Evolutionary conservation across 1,284 basidiomycete genomes (phyloP).

Genomic region (Kwoniella shivajii): DNA sequence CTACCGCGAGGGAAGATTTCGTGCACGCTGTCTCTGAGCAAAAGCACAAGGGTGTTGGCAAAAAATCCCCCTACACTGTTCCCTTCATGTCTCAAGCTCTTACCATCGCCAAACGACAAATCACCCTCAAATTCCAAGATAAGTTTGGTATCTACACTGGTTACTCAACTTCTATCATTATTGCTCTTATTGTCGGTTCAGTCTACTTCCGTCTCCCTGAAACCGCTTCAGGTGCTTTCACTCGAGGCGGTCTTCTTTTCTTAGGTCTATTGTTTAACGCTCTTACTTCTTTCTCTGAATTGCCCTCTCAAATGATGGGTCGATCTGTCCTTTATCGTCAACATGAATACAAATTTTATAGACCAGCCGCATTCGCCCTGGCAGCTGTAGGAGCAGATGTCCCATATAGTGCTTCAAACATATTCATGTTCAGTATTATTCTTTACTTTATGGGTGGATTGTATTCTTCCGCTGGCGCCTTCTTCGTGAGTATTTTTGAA

Average conservation of each 20-base stretch:
- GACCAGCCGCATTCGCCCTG: conserved; percentile 58
- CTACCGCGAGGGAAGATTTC: conserved; percentile 70
- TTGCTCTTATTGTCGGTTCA: conserved; percentile 72
- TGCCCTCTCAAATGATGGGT: conserved; percentile 63
- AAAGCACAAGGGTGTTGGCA: conserved; percentile 76
- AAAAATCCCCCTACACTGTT: conserved; percentile 84
- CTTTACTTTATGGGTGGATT: conserved; percentile 57
- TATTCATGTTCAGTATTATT: conserved; percentile 57
- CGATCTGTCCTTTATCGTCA: conserved; percentile 66
- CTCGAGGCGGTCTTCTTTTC: conserved; percentile 82
- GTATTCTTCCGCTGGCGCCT: conserved; percentile 54
- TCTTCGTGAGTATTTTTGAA: conserved; percentile 43
- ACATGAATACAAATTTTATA: conserved; percentile 77
- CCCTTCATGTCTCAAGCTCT: conserved; percentile 73
- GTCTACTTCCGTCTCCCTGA: conserved; percentile 72
- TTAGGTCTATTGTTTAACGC: conserved; percentile 66
- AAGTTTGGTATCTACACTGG: conserved; percentile 76
- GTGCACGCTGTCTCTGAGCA: conserved; percentile 71
- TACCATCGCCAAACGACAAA: conserved; percentile 70
- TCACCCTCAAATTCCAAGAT: conserved; percentile 68
- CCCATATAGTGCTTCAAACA: conserved; percentile 57
- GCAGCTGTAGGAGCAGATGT: conserved; percentile 56
- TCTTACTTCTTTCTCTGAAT: conserved; percentile 60
- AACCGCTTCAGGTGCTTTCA: conserved; percentile 79
- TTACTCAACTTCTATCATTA: conserved; percentile 60